Percentiles rank a stretch among this genome's conserved stretches.
Conservation (phyloP, 2,329 filamentous ascomycete genomes). For the Sporothrix phasma region DNA sequence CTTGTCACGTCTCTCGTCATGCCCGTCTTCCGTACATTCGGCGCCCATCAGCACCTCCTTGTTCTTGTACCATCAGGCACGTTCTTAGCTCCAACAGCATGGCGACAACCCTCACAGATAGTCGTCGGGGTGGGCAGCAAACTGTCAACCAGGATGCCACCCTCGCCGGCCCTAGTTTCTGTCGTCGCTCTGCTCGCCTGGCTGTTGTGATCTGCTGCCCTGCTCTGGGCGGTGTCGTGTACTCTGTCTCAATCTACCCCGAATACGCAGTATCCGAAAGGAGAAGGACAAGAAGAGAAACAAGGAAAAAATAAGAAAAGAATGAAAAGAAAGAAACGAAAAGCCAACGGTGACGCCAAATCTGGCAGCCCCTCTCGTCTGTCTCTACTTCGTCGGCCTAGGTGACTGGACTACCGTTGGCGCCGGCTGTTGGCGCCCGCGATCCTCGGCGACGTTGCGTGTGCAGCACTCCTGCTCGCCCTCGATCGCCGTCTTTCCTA, state of each 20-base stretch:
- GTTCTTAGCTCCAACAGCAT: neutral
- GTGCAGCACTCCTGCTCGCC: too few species aligned
- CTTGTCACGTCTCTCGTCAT: too few species aligned
- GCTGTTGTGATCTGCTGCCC: neutral
- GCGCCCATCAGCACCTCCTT: too few species aligned
- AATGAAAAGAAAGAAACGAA: too few species aligned
- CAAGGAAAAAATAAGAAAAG: too few species aligned
- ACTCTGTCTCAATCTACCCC: too few species aligned
- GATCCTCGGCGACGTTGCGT: neutral
- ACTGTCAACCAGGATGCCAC: neutral
- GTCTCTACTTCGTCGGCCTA: too few species aligned
- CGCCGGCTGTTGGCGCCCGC: slow-evolving; percentile 2
- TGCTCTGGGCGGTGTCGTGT: too few species aligned
- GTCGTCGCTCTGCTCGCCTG: neutral
- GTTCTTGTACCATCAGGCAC: neutral
- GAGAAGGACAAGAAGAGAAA: too few species aligned
- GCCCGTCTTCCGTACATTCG: too few species aligned
- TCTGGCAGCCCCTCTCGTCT: neutral
- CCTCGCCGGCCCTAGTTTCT: neutral
- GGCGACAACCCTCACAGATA: neutral
- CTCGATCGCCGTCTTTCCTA: neutral
- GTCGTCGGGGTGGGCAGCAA: neutral
- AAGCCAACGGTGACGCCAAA: too few species aligned
- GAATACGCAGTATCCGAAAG: too few species aligned
- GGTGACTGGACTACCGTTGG: neutral